Percentiles rank a stretch among this genome's conserved stretches.
Conservation (phyloP, 78 protist genomes). For the Creolimax fragrantissima region DNA sequence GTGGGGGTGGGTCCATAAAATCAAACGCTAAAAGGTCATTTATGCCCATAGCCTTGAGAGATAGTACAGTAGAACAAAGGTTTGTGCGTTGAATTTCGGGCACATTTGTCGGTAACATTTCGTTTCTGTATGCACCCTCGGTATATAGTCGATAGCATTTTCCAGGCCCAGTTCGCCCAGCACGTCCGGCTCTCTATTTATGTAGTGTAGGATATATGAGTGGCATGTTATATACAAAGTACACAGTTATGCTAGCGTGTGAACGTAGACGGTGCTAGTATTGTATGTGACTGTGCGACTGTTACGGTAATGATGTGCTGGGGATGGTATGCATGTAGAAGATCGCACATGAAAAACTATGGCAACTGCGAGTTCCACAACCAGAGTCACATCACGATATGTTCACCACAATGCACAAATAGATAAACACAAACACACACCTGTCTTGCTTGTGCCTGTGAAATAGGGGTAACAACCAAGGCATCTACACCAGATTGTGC, state of each 20-base stretch:
- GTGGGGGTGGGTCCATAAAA: slow-evolving; percentile 98
- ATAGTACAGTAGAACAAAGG: slow-evolving; percentile 77
- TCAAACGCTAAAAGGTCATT: slow-evolving; percentile 90
- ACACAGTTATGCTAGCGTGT: too few species aligned
- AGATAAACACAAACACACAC: not conserved
- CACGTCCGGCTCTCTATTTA: slow-evolving; percentile 24
- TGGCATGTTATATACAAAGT: too few species aligned
- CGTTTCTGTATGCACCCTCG: slow-evolving; percentile 85
- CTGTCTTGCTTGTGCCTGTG: slow-evolving; percentile 79
- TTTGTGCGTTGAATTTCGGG: slow-evolving; percentile 99
- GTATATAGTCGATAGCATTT: slow-evolving; percentile 97
- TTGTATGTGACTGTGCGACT: too few species aligned
- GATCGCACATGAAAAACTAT: too few species aligned
- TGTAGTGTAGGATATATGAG: too few species aligned
- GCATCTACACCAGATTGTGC: slow-evolving; percentile 92
- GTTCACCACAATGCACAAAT: too few species aligned
- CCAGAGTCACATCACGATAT: not conserved
- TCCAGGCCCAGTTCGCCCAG: slow-evolving; percentile 97
- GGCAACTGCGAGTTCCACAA: too few species aligned
- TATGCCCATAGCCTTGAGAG: slow-evolving; percentile 89
- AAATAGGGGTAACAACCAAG: slow-evolving; percentile 88
- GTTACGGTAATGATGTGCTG: too few species aligned
- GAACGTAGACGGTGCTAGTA: too few species aligned
- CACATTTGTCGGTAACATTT: slow-evolving; percentile 82
- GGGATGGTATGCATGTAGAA: too few species aligned